Conservation (phyloP, 768 basidiomycete species). For the Lentinula boryana region DNA sequence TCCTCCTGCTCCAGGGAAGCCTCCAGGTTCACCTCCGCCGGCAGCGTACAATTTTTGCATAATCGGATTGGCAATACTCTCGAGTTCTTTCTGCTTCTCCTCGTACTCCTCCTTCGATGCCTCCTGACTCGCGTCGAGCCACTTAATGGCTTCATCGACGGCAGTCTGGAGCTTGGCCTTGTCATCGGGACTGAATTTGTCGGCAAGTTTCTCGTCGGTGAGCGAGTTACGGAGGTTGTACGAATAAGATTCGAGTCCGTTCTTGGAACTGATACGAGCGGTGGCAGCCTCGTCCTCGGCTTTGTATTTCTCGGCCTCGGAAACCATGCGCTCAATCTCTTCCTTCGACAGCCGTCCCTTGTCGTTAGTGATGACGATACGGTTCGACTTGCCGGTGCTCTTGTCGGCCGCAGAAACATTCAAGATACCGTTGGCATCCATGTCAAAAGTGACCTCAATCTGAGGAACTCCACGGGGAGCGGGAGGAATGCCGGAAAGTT, state of each 20-base stretch:
- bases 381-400: slow-evolving; percentile 80
- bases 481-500: slow-evolving; percentile 84
- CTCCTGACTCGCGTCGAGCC: slow-evolving; percentile 61
- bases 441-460: slow-evolving; percentile 87
- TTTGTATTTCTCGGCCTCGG: slow-evolving; percentile 39
- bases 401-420: slow-evolving; percentile 81
- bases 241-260: slow-evolving; percentile 58
- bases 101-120: slow-evolving; percentile 58
- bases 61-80: slow-evolving; percentile 42
- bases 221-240: slow-evolving; percentile 72
- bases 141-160: slow-evolving; percentile 54
- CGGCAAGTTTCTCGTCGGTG: slow-evolving; percentile 54
- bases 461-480: slow-evolving; percentile 88
- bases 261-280: slow-evolving; percentile 58
- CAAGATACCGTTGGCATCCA: slow-evolving; percentile 82
- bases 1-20: slow-evolving; percentile 30
- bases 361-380: slow-evolving; percentile 75
- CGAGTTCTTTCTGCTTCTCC: slow-evolving; percentile 66
- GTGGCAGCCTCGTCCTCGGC: slow-evolving; percentile 61
- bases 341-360: slow-evolving; percentile 51
- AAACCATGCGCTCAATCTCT: slow-evolving; percentile 51
- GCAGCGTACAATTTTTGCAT: slow-evolving; percentile 45
- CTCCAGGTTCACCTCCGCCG: slow-evolving; percentile 15
- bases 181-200: slow-evolving; percentile 60
- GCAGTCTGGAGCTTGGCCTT: slow-evolving; percentile 54